A percentile compares a stretch with the other conserved stretches of the same genome.
phyloP scores from a whole-genome alignment of 495 filamentous ascomycete genomes.

The Poronia punctata region DNA sequence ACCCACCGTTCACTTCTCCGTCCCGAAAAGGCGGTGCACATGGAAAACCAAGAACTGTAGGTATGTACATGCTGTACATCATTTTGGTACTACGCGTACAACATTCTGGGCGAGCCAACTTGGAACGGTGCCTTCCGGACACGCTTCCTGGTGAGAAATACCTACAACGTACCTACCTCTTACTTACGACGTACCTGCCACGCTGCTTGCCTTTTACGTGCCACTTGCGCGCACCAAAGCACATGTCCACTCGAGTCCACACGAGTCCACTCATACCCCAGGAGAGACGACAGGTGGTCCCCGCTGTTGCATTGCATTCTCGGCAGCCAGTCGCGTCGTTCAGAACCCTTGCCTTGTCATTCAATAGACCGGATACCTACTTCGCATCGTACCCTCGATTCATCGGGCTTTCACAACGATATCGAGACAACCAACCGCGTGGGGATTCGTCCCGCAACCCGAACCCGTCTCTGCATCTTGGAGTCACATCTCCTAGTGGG shows the following conservation, averaged over 20 bases:
- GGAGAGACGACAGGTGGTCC: conserved; percentile 6
- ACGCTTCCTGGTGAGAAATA: conserved; percentile 1
- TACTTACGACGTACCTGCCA: too few species aligned
- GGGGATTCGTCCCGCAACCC: too few species aligned
- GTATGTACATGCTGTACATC: too few species aligned
- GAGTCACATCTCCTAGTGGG: background rate
- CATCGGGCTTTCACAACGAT: conserved; percentile 5
- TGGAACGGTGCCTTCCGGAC: too few species aligned
- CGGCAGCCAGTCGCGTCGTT: conserved; percentile 3
- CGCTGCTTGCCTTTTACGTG: too few species aligned
- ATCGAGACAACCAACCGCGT: conserved; percentile 3
- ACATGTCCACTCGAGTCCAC: too few species aligned
- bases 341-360: conserved; percentile 6
- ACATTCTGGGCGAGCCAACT: too few species aligned
- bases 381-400: conserved; percentile 4
- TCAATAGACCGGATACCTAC: conserved; percentile 6
- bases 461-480: conserved; percentile 3
- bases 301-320: conserved; percentile 1
- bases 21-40: too few species aligned
- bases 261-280: background rate
- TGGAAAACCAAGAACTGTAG: too few species aligned
- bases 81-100: too few species aligned
- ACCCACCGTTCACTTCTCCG: too few species aligned
- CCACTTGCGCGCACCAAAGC: background rate
- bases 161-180: background rate